A percentile compares a stretch with the other conserved stretches of the same genome.
These are phyloP conservation scores for Hypomontagnella submonticulosa DNA, from an alignment of 495 filamentous ascomycete genomes.

Conservation along the genomic window DNA sequence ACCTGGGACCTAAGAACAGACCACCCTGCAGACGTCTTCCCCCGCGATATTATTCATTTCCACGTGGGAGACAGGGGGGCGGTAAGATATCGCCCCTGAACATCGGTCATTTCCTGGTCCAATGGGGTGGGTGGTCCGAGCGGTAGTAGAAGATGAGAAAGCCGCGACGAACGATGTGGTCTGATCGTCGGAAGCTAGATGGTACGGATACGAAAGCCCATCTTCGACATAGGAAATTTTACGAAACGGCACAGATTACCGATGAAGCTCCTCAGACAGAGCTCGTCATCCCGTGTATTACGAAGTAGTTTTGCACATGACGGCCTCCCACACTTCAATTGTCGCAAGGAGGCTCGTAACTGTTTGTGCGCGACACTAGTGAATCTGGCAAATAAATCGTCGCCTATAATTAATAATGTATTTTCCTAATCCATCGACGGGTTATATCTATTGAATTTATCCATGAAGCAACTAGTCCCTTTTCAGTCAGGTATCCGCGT, in stretches of 20 bases:
- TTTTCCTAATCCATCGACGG: slow-evolving; percentile 16
- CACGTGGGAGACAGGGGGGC: slow-evolving; percentile 42
- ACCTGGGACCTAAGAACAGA: slow-evolving; percentile 37
- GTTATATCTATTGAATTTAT: slow-evolving; percentile 35
- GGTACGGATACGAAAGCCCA: slow-evolving; percentile 9
- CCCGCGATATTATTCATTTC: slow-evolving; percentile 44
- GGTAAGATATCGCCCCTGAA: slow-evolving; percentile 37
- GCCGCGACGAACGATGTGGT: slow-evolving; percentile 39
- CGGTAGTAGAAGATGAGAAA: slow-evolving; percentile 22
- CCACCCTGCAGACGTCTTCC: slow-evolving; percentile 42
- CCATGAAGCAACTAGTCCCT: slow-evolving; percentile 36
- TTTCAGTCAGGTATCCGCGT: slow-evolving; percentile 29
- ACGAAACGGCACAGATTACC: neutral
- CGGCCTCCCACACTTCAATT: slow-evolving; percentile 30
- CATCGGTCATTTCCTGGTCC: slow-evolving; percentile 30
- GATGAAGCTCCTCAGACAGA: slow-evolving; percentile 5
- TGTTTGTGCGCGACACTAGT: slow-evolving; percentile 36
- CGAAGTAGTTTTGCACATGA: slow-evolving; percentile 24
- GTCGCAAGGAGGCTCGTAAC: slow-evolving; percentile 36
- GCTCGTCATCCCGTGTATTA: slow-evolving; percentile 19
- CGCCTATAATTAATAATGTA: slow-evolving; percentile 8
- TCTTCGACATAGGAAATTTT: slow-evolving; percentile 23
- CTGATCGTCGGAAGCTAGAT: slow-evolving; percentile 31
- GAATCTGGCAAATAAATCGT: slow-evolving; percentile 19
- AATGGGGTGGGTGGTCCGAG: slow-evolving; percentile 31